phyloP scores from a whole-genome alignment of 768 basidiomycete genomes.

The Mycena amicta region DNA sequence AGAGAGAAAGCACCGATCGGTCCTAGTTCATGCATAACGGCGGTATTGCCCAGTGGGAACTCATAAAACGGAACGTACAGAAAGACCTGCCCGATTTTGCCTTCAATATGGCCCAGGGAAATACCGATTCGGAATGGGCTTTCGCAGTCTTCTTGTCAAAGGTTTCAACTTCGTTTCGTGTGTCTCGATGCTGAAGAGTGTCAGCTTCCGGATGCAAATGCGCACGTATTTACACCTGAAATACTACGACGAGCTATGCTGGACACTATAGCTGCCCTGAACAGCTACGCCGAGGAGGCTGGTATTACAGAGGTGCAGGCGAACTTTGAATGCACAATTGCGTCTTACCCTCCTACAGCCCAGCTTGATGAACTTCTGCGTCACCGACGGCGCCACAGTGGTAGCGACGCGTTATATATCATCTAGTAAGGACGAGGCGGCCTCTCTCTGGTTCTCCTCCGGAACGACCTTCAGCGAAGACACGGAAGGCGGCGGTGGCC shows the following conservation, averaged over 20 bases:
- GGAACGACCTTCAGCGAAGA: slow-evolving; percentile 94
- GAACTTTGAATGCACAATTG: slow-evolving; percentile 1
- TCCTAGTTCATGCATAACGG: slow-evolving; percentile 96
- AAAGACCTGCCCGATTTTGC: slow-evolving; percentile 76
- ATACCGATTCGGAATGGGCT: slow-evolving; percentile 98
- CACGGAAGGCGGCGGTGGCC: slow-evolving; percentile 83
- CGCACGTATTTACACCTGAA: slow-evolving; percentile 70
- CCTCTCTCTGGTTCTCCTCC: slow-evolving; percentile 94
- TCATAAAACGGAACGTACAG: slow-evolving; percentile 83
- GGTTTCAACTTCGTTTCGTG: slow-evolving; percentile 37
- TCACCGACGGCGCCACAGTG: slow-evolving; percentile 93
- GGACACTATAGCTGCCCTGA: slow-evolving; percentile 81
- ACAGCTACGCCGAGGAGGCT: slow-evolving; percentile 71
- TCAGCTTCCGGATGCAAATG: slow-evolving; percentile 81
- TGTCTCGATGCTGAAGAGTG: slow-evolving; percentile 6
- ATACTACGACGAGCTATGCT: slow-evolving; percentile 84
- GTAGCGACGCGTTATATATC: slow-evolving; percentile 95
- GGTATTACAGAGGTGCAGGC: slow-evolving; percentile 70
- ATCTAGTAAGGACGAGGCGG: slow-evolving; percentile 88
- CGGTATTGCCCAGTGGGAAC: slow-evolving; percentile 80
- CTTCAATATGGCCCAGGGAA: slow-evolving; percentile 87
- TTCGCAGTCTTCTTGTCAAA: slow-evolving; percentile 91
- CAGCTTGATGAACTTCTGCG: slow-evolving; percentile 92
- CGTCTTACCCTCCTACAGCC: slow-evolving; percentile 48
- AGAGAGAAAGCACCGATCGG: too few relatives aligned